A percentile compares a stretch with the other conserved stretches of the same genome.
Conservation (phyloP, 2,329 filamentous ascomycete species). For the Scytalidium lignicola region DNA sequence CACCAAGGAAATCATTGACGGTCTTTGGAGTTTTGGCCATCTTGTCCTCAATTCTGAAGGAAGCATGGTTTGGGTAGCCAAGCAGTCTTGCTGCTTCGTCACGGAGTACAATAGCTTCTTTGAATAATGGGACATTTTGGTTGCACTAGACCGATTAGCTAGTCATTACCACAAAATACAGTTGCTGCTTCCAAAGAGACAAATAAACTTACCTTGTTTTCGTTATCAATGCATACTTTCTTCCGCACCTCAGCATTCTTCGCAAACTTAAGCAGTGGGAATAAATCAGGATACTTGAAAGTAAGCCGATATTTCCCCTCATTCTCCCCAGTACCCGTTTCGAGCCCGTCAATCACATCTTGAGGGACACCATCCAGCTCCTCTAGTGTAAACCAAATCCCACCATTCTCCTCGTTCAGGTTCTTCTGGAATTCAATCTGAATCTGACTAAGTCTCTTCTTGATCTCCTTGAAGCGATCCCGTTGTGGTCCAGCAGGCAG, state of each 20-base stretch:
- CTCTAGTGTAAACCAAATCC: conserved; percentile 69
- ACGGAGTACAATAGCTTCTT: conserved; percentile 67
- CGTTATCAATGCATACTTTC: conserved; percentile 67
- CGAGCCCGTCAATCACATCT: conserved; percentile 61
- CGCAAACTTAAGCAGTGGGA: conserved; percentile 74
- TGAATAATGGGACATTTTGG: conserved; percentile 67
- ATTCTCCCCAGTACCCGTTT: conserved; percentile 67
- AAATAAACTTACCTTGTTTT: conserved; percentile 59
- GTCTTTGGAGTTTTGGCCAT: conserved; percentile 75
- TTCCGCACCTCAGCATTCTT: conserved; percentile 63
- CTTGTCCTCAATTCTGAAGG: conserved; percentile 73
- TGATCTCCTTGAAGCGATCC: conserved; percentile 81
- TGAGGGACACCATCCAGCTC: conserved; percentile 71
- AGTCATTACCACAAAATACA: neutral
- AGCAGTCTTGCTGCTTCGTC: conserved; percentile 74
- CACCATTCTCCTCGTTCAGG: conserved; percentile 77
- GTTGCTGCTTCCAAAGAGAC: conserved; percentile 8
- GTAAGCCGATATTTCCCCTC: conserved; percentile 70
- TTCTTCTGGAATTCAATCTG: conserved; percentile 74
- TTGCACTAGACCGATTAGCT: conserved; percentile 43
- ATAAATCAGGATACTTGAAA: conserved; percentile 81
- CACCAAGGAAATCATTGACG: conserved; percentile 67
- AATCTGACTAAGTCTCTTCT: conserved; percentile 71
- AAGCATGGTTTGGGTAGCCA: conserved; percentile 72
- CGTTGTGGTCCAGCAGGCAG: conserved; percentile 64